Evolutionary conservation across 805 yeast species (phyloP).

Genomic region (Lipomyces yamanashiensis): DNA sequence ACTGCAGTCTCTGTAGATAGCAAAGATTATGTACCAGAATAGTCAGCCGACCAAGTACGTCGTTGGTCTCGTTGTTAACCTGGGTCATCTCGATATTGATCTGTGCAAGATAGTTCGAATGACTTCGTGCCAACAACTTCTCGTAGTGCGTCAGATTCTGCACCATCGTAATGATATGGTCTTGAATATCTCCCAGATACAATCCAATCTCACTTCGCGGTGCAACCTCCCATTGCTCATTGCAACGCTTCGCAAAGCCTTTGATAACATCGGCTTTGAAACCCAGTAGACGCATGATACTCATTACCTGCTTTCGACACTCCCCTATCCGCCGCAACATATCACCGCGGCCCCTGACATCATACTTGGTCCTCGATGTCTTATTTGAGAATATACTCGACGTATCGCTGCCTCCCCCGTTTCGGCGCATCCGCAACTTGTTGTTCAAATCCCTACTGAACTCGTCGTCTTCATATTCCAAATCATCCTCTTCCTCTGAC

Average conservation of each 20-base stretch:
- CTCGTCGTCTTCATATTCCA: conserved; percentile 46
- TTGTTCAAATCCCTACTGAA: conserved; percentile 11
- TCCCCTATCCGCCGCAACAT: conserved; percentile 95
- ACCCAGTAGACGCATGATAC: conserved; percentile 78
- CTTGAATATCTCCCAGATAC: conserved; percentile 96
- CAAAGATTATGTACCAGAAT: conserved; percentile 39
- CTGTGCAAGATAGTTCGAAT: conserved; percentile 94
- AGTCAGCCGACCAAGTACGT: conserved; percentile 90
- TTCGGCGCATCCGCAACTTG: conserved; percentile 56
- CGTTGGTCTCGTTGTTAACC: conserved; percentile 96
- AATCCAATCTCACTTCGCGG: conserved; percentile 87
- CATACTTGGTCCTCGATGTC: conserved; percentile 14
- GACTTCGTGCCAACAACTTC: conserved; percentile 90
- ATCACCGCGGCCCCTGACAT: conserved; percentile 70
- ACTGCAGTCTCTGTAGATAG: background rate
- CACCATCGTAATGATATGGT: conserved; percentile 96
- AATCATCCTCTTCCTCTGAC: conserved; percentile 57
- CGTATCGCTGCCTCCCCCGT: conserved; percentile 42
- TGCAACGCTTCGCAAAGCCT: conserved; percentile 90
- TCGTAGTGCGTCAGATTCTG: conserved; percentile 94
- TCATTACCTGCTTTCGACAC: conserved; percentile 92
- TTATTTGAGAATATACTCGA: conserved; percentile 19
- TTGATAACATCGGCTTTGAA: conserved; percentile 97
- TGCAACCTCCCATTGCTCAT: conserved; percentile 79
- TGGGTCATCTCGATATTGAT: conserved; percentile 97